Base-by-base conservation (phyloP, 148 eudicot species). In the Vaccinium myrtillus region DNA sequence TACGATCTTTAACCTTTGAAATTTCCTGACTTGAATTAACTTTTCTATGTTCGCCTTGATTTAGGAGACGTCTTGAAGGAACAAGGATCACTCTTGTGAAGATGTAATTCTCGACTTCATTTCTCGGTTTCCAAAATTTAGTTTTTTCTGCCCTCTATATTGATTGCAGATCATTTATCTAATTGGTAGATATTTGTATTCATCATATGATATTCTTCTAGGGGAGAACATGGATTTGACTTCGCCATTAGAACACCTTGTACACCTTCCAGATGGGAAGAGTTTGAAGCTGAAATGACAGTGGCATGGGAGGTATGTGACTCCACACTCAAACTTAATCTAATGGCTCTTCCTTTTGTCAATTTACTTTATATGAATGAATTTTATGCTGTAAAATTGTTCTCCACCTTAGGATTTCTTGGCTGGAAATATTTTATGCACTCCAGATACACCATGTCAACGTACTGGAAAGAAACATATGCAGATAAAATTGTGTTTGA, bases 241-340 rank as follows among this genome's bases (percentile, higher is more conserved):
- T 97, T 97, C 84, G 90, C 94, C 78, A 90, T 97, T 82, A 91
- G 94, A 88, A 97, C 99, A 77, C 99, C 99, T 69, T 95, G 98
- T 87, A 93, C 98, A 63, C 98, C 98, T 86, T 79, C 96, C 83
- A 93, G 99, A 88, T 97, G 99, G 99, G 90, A 88, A 56, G 98
- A 93, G 27, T 97, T 94, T 84, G 98, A 94, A 81, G 79, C 86
- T 50, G 99, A 97, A 92, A 97, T 97, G 99, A 85, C 97, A 81
- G 83, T 84, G 83, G 94, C 98, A 78, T 95, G 98, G 98, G 98
- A 95, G 93, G 98, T 95, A 84, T 86, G 90, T 87, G 65, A 55
- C 83, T 69, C 16, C 30, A 53, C 21, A 10, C 58, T 78, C 18
- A 63, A 85, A 16, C 43, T 87, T 14, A 48, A 54, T 27, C 74